Percentiles rank a stretch among this genome's conserved stretches.
Evolutionary conservation across 352 stramenopile species (phyloP).

Genomic region (Vaucheria bursata): DNA sequence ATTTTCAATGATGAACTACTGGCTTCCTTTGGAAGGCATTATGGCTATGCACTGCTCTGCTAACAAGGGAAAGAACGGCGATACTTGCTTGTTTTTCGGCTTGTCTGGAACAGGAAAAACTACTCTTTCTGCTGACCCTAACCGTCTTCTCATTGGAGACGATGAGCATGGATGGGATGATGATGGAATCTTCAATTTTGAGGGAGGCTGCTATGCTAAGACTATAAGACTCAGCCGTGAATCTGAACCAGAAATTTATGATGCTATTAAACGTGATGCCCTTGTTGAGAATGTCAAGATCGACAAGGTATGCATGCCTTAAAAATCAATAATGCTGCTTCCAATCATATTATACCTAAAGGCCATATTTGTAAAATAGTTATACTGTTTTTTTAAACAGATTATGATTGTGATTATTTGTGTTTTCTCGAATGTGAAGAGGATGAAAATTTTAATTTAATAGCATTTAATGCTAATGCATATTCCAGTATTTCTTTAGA

Average conservation of each 20-base stretch:
- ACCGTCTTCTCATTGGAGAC: neutral
- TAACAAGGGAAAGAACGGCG: constrained; percentile 89
- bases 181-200: neutral
- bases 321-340: too few species aligned
- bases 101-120: constrained; percentile 82
- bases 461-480: too few species aligned
- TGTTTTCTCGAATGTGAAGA: too few species aligned
- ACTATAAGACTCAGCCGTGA: constrained; percentile 72
- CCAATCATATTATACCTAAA: too few species aligned
- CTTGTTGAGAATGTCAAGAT: constrained; percentile 93
- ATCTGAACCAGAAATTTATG: constrained; percentile 95
- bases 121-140: constrained; percentile 67
- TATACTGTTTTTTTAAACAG: too few species aligned
- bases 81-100: constrained; percentile 94
- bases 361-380: too few species aligned
- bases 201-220: neutral
- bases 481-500: too few species aligned
- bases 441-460: too few species aligned
- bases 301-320: constrained; percentile 43
- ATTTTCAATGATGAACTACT: constrained; percentile 98
- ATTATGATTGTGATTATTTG: too few species aligned
- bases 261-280: constrained; percentile 89
- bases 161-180: neutral
- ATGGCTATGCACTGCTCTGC: constrained; percentile 97
- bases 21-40: constrained; percentile 82